Conservation (phyloP, 2,329 filamentous ascomycete species). For the Tolypocladium pustulatum region DNA sequence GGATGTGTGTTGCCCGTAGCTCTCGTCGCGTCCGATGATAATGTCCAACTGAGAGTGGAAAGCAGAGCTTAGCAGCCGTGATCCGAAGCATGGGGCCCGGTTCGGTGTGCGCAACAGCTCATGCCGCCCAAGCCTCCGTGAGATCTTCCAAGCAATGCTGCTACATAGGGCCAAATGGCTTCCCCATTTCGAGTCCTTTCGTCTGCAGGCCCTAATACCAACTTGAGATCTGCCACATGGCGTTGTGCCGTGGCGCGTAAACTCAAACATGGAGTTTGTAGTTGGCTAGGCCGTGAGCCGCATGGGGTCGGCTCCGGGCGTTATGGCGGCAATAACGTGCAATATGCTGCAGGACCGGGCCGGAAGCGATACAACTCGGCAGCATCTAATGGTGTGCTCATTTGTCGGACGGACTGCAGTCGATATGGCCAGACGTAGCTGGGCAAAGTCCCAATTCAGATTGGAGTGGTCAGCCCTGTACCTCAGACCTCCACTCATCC, state of each 20-base stretch:
- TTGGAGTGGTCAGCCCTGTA: neutral
- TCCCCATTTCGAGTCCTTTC: neutral
- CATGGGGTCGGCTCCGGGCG: neutral
- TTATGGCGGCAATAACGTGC: neutral
- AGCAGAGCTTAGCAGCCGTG: neutral
- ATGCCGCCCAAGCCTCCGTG: too few species aligned
- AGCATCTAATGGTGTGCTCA: neutral
- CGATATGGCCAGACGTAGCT: neutral
- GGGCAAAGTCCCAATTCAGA: neutral
- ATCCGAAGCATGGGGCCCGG: neutral
- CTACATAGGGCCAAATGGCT: too few species aligned
- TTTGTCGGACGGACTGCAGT: neutral
- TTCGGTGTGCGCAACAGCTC: neutral
- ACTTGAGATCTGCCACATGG: neutral
- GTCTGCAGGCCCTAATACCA: neutral
- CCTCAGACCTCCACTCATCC: slow-evolving; percentile 22
- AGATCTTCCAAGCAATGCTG: neutral
- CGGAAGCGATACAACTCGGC: neutral
- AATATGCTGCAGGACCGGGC: neutral
- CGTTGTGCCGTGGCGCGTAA: neutral
- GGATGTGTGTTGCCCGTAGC: neutral
- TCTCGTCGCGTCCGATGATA: neutral
- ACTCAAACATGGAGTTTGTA: too few species aligned
- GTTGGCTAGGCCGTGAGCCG: neutral
- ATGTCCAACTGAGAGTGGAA: neutral